Base-by-base conservation (phyloP, 225 moss, liverwort and hornwort genomes). In the Rhytidiadelphus loreus region DNA sequence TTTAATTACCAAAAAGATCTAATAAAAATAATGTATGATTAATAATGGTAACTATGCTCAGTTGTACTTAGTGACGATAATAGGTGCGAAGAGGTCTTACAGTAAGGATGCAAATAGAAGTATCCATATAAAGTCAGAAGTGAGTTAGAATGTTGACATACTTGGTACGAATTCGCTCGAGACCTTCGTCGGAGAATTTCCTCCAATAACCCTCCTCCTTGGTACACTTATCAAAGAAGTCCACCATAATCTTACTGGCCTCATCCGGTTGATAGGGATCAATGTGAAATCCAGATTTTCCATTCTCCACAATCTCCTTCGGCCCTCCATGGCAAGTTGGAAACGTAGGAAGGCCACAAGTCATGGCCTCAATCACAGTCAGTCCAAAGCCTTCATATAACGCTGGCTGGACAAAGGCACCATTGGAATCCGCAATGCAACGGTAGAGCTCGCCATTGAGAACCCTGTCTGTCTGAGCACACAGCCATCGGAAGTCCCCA, bases 331-430 rank as follows among this genome's bases (percentile, higher is more conserved):
- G 91, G 58, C 90, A 89, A 11, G 98, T 98, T 72, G 88, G 95
- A 83, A 98, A 95, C 8, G 98, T 90, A 6, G 97, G 96, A 29
- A 98, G 81, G 33, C 98, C 98, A 77, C 95, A 94, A 8, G 94
- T 95, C 98, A 98, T 98, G 37, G 98, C 96, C 88, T 98, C 98
- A 33, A 98, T 92, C 44, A 98, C 98, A 26, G 98, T 98, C 90
- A 98, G 81, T 29, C 98, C 98, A 39, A 98, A 98, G 11, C 92
- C 98, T 89, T 98, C 98, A 69, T 98, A 98, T 29, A 98, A 90
- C 5, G 98, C 98, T 18, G 98, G 98, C 91, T 98, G 95, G 8
- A 93, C 96, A 79, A 98, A 98, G 33, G 94, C 95, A 33, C 98
- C 98, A 66, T 93, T 91, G 4, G 90, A 85, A 52, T 98, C 98